A percentile compares a stretch with the other conserved stretches of the same genome.
Conservation (phyloP, 2,329 filamentous ascomycete species). For the Aspergillus ruber region DNA sequence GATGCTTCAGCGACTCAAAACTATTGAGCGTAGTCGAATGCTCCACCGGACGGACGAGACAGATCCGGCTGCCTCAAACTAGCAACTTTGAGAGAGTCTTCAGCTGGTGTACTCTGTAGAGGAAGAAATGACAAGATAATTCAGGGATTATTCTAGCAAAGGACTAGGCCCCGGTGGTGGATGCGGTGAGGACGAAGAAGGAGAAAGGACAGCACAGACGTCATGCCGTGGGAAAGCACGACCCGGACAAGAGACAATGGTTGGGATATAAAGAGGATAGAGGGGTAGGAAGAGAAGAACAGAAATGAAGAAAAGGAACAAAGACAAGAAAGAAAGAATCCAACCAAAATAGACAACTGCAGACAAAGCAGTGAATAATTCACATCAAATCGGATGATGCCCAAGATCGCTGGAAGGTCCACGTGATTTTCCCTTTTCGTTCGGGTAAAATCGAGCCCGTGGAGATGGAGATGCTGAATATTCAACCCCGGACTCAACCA, state of each 20-base stretch:
- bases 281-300: background rate
- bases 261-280: background rate
- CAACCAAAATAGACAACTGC: too few species aligned
- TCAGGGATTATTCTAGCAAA: conserved; percentile 2
- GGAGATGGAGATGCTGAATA: too few species aligned
- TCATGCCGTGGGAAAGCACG: conserved; percentile 17
- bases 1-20: background rate
- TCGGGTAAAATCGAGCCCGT: background rate
- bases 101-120: background rate
- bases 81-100: conserved; percentile 2
- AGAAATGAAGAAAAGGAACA: background rate
- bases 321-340: too few species aligned
- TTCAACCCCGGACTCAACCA: too few species aligned
- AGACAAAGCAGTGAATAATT: background rate
- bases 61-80: conserved; percentile 15
- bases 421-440: background rate
- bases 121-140: background rate
- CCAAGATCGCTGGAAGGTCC: background rate
- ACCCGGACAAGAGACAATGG: background rate
- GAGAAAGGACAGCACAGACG: conserved; percentile 9
- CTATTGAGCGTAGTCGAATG: background rate
- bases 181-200: conserved; percentile 19
- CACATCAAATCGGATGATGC: background rate
- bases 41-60: conserved; percentile 6
- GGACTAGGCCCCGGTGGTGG: conserved; percentile 9